Evolutionary conservation across 2,329 filamentous ascomycete genomes (phyloP), one percentile per base, ranked within the genome.

Genomic region (Cladophialophora bantiana): DNA sequence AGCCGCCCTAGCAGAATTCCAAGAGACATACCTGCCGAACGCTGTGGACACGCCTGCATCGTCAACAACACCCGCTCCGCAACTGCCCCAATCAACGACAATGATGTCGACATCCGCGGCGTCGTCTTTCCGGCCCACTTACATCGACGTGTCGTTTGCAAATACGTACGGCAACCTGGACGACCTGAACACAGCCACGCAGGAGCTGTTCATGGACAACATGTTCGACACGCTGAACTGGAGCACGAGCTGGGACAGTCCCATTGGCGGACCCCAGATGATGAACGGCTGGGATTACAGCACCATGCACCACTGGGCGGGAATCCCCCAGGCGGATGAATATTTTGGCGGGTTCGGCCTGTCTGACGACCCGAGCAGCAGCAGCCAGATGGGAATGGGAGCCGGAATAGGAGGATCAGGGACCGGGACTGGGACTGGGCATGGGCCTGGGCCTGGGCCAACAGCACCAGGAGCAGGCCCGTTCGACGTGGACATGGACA

Each of bases 221-320:
- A 68, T 72, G 65, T 70, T 72, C 54, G 70, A 71, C 59, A 68
- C 61, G 38, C 34, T 72, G 13, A 71, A 68, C 36, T 72, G 70
- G 70, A 70, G 69, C 55, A 69, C 54, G 13, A 65, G 69, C 20
- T 70, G 67, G 70, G 67, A 69, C 58, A 71, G 66, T 45, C 70
- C 70, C 4, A 64, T 68, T 50, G 68, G 64, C 7, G 66, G 63
- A 1, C 61, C 68, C 2, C 64, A 62, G 38, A 61, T 68, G 66
- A 65, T 61, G 53, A 64, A 66, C 35, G 60, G 66, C 1, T 70
- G 68, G 68, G 68, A 70, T 50, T 67, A 65, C 35, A 59, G 32
- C 18, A 57, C 68, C 9, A 68, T 69, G 66, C 66, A 70, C 12
- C 60, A 57, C 45, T 70, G 66, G 68, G 66, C 64, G n/a, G 63